Evolutionary conservation across 164 flowering plant genomes (phyloP), one percentile per base, ranked within the genome.

Genomic region (Nymphaea colorata): DNA sequence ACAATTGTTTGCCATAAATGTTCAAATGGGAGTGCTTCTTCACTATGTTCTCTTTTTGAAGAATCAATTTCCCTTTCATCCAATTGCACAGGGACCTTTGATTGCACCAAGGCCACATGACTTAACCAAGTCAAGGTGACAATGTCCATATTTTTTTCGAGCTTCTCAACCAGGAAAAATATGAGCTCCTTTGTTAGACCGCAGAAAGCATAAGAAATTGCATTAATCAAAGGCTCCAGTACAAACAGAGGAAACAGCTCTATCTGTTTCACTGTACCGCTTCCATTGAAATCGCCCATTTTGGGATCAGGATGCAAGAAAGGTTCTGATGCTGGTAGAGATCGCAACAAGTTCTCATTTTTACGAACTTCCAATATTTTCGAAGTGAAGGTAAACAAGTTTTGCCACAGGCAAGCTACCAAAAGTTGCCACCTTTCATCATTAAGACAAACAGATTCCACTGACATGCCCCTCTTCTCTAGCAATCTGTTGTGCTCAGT

Each of bases 381-480:
- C 66, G 74, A 76, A 71, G 77, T 59, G 73, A 85, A 81, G 44
- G 68, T 75, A 67, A 80, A 78, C 67, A 92, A 69, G 65, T 79
- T 83, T 67, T 73, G 78, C 96, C 97, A 95, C 69, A 90, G 76
- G 67, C 84, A 83, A 64, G 74, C 74, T 44, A 84, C 79, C 42
- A 87, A 67, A 6, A 88, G 74, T 66, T 63, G 72, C 89, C 95
- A 85, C 78, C 77, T 82, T 75, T 84, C 94, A 69, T 89, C 91
- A 66, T 78, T 84, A 41, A 86, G 87, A 67, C 86, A 63, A 65
- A 78, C 69, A 67, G 41, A 64, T 64, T 44, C 41, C 12, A 55
- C 42, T 11, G 77, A 67, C 70, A 73, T 79, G 75, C 65, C 68
- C 66, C 78, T 75, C 64, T 71, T 79, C 67, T 72, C 62, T 67